These are phyloP conservation scores for Aspergillus calidoustus DNA, from an alignment of 2,329 filamentous ascomycete genomes.

Conservation along the genomic window DNA sequence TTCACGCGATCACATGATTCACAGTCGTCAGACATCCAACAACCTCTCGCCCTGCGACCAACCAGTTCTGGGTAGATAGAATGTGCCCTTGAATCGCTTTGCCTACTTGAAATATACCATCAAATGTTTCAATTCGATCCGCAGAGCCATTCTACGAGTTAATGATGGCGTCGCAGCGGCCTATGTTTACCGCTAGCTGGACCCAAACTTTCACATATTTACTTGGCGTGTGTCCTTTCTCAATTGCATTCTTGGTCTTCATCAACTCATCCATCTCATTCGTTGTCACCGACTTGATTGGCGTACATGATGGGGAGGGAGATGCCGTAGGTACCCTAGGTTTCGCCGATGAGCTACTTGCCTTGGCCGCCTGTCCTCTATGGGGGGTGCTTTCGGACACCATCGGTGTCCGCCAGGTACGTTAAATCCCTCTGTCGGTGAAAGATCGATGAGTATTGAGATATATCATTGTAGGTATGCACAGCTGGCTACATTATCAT, in stretches of 20 bases:
- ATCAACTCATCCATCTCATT: conserved; percentile 68
- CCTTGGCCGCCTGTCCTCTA: conserved; percentile 52
- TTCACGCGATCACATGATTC: not conserved
- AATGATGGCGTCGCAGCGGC: conserved; percentile 35
- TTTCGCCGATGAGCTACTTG: conserved; percentile 56
- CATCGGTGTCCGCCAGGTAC: conserved; percentile 53
- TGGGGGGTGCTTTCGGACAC: conserved; percentile 57
- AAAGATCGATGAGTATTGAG: not conserved
- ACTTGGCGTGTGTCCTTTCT: conserved; percentile 66
- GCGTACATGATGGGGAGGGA: conserved; percentile 59
- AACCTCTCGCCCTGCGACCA: not conserved
- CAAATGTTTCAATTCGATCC: not conserved
- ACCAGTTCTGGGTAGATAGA: not conserved
- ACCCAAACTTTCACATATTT: conserved; percentile 64
- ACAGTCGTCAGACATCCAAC: not conserved
- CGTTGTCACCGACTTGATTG: conserved; percentile 67
- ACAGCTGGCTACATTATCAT: conserved; percentile 83
- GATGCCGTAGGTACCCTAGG: conserved; percentile 62
- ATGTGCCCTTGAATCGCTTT: not conserved
- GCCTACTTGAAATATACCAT: not conserved
- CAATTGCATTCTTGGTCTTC: conserved; percentile 69
- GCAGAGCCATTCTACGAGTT: not conserved
- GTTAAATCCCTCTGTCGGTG: conserved; percentile 15
- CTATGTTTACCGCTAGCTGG: conserved; percentile 60
- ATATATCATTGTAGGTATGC: conserved; percentile 44